Conservation (phyloP, 495 filamentous ascomycete species). For the Penicillium pulvis region DNA sequence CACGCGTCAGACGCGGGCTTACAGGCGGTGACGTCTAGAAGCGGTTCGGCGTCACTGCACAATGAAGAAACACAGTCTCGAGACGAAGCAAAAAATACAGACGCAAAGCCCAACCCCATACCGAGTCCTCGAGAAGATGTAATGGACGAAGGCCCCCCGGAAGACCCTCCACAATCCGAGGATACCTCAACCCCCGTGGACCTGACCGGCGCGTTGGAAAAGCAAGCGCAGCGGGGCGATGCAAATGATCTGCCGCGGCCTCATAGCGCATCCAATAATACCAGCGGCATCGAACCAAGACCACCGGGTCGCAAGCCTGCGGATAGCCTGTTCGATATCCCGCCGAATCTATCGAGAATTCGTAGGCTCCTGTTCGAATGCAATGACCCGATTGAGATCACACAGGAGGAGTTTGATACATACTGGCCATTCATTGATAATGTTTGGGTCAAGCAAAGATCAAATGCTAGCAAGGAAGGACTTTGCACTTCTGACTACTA, state of each 20-base stretch:
- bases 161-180: constrained; percentile 7
- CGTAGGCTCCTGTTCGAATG: constrained; percentile 52
- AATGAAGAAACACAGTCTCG: constrained; percentile 16
- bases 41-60: constrained; percentile 15
- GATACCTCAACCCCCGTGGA: constrained; percentile 22
- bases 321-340: constrained; percentile 41
- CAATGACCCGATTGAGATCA: constrained; percentile 55
- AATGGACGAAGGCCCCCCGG: constrained; percentile 15
- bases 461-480: constrained; percentile 52
- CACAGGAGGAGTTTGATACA: constrained; percentile 50
- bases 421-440: constrained; percentile 60
- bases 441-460: constrained; percentile 56
- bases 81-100: constrained; percentile 10
- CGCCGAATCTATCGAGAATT: constrained; percentile 49
- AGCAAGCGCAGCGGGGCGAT: constrained; percentile 23
- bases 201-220: constrained; percentile 27
- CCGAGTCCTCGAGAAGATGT: constrained; percentile 14
- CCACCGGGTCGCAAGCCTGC: constrained; percentile 9
- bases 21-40: constrained; percentile 20
- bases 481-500: constrained; percentile 55
- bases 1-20: constrained; percentile 27
- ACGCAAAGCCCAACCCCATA: constrained; percentile 16
- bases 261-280: not conserved
- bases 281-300: not conserved
- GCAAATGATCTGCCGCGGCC: constrained; percentile 4